Conservation (phyloP, 129 eudicot genomes). For the Chrysanthemum seticuspe region DNA sequence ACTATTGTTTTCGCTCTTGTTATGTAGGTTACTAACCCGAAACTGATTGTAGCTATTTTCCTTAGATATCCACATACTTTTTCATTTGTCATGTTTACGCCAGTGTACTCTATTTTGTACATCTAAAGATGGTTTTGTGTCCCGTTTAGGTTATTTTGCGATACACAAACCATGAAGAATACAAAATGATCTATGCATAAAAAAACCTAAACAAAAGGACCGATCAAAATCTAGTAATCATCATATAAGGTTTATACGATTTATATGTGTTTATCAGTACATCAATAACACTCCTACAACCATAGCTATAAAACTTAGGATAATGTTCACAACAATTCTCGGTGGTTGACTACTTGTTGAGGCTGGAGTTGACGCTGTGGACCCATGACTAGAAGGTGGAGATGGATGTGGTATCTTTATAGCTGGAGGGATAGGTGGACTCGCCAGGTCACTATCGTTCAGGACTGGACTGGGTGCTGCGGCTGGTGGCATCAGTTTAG, state of each 20-base stretch:
- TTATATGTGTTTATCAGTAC: constrained; percentile 9
- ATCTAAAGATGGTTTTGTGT: too few species aligned
- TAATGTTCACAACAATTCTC: constrained; percentile 19
- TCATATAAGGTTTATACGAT: not conserved
- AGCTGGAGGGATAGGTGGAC: constrained; percentile 57
- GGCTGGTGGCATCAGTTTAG: constrained; percentile 47
- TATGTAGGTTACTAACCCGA: not conserved
- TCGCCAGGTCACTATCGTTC: constrained; percentile 40
- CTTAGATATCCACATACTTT: too few species aligned
- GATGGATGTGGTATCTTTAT: constrained; percentile 18
- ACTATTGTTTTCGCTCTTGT: not conserved
- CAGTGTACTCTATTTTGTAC: too few species aligned
- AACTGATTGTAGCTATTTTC: too few species aligned
- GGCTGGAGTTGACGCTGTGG: constrained; percentile 31
- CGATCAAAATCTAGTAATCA: not conserved
- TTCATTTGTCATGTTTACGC: too few species aligned
- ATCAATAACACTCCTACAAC: constrained; percentile 26
- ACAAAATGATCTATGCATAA: too few species aligned
- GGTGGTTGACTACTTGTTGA: constrained; percentile 27
- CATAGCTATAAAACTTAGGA: constrained; percentile 24
- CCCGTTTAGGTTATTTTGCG: too few species aligned
- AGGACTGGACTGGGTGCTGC: constrained; percentile 61
- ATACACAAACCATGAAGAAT: too few species aligned
- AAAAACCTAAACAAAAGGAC: not conserved
- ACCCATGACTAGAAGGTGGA: constrained; percentile 19